Evolutionary conservation across 805 yeast genomes (phyloP), one percentile per base, ranked within the genome.

Genomic region (Pichia cephalocereana): DNA sequence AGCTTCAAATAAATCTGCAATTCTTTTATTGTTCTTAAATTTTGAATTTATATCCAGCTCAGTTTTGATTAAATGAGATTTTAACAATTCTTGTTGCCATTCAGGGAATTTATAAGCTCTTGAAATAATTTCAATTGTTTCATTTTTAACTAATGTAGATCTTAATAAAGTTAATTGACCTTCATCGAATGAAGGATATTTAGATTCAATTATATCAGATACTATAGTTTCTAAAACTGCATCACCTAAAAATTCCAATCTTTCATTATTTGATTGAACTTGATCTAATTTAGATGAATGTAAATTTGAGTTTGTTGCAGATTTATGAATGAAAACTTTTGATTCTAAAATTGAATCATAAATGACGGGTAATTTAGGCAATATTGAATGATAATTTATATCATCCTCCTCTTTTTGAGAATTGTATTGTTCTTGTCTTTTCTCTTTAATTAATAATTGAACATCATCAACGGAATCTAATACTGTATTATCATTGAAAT

Each of bases 1-100:
- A 0, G 98, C 96, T 66, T 93, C 99, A 61, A 91, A 86, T 0
- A 85, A 80, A 70, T 91, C 99, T 0, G 98, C 96, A 58, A 75
- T 76, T 5, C 84, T 69, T 61, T 91, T 91, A 54, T 75, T 75
- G 48, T 73, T 76, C 8, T 85, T 84, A 18, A 41, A 28, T 15
- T 39, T 43, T 2, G 47, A 27, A 40, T 49, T 43, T 9, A 41
- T 49, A 15, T 32, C 38, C 32, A 47, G 44, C 26, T 50, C 50
- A 3, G 48, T 43, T 40, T 48, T 47, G 4, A 45, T 45, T 7
- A 44, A 40, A 68, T 68, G 41, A 64, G 64, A 48, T 72, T 69
- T 14, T 70, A 57, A 8, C 59, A 62, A 32, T 69, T 76, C 51
- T 75, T 77, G 34, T 42, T 47, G 43, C 52, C 49, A 69, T 50